phyloP scores from a whole-genome alignment of 2,329 filamentous ascomycete genomes.

The Cladophialophora chaetospira region DNA sequence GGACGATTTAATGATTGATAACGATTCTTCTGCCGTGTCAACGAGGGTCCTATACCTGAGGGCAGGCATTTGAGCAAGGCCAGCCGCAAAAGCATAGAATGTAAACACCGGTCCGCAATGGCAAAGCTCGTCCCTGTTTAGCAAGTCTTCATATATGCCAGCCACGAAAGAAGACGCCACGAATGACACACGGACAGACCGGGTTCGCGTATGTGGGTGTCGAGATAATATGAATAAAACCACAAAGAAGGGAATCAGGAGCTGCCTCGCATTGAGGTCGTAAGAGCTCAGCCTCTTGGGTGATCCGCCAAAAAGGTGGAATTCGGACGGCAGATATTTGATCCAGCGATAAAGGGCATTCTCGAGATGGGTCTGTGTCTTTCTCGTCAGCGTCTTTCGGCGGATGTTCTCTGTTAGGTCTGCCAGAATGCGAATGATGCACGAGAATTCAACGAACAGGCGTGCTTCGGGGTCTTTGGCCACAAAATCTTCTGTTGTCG shows the following conservation, averaged over 20 bases:
- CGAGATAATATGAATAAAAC: slow-evolving; percentile 36
- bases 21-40: slow-evolving; percentile 4
- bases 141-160: slow-evolving; percentile 47
- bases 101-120: slow-evolving; percentile 17
- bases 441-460: slow-evolving; percentile 19
- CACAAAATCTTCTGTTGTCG: slow-evolving; percentile 14
- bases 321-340: slow-evolving; percentile 26
- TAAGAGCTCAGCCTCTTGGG: slow-evolving; percentile 12
- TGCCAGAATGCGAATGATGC: slow-evolving; percentile 16
- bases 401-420: slow-evolving; percentile 30
- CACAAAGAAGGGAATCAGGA: slow-evolving; percentile 24
- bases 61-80: slow-evolving; percentile 11
- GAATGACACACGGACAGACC: slow-evolving; percentile 41
- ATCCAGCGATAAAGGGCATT: slow-evolving; percentile 17
- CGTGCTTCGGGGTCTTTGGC: slow-evolving; percentile 6
- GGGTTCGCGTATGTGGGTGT: slow-evolving; percentile 35
- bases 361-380: slow-evolving; percentile 2
- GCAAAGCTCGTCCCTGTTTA: slow-evolving; percentile 41
- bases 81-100: slow-evolving; percentile 19
- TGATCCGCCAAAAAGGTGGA: slow-evolving; percentile 16
- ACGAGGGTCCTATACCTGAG: slow-evolving; percentile 2
- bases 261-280: slow-evolving; percentile 20
- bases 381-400: background rate
- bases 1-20: slow-evolving; percentile 11
- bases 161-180: slow-evolving; percentile 46